A percentile compares a stretch with the other conserved stretches of the same genome.
phyloP scores from a whole-genome alignment of 2,329 filamentous ascomycete genomes.

The Phyllosticta paracitricarpa region DNA sequence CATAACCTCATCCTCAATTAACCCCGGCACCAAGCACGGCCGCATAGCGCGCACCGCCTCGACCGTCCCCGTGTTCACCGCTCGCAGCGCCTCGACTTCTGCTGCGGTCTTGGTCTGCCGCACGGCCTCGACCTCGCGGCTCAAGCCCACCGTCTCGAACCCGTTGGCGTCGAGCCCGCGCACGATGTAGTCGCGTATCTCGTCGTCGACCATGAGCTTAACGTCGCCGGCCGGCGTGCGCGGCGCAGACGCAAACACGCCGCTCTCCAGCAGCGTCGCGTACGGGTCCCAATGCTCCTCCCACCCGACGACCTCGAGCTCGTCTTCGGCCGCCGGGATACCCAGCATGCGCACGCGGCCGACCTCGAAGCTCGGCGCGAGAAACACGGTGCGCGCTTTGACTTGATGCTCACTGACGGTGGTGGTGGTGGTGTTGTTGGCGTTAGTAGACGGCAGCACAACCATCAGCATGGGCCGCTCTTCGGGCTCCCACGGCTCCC shows the following conservation, averaged over 20 bases:
- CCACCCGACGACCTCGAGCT: constrained; percentile 48
- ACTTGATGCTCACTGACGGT: constrained; percentile 15
- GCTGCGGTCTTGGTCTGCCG: constrained; percentile 47
- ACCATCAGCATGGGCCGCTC: constrained; percentile 55
- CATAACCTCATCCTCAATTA: constrained; percentile 50
- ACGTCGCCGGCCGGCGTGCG: constrained; percentile 16
- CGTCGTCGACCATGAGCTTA: constrained; percentile 54
- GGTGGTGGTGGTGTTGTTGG: constrained; percentile 24
- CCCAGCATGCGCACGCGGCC: constrained; percentile 48
- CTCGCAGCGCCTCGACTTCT: constrained; percentile 48
- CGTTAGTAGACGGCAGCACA: constrained; percentile 36
- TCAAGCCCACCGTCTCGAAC: constrained; percentile 47
- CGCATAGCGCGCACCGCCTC: constrained; percentile 50
- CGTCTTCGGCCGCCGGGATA: constrained; percentile 42
- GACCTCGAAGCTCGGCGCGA: constrained; percentile 52
- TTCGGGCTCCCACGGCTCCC: constrained; percentile 57
- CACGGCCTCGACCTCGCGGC: constrained; percentile 46
- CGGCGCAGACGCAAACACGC: constrained; percentile 24
- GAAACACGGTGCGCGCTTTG: constrained; percentile 46
- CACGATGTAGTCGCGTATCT: constrained; percentile 54
- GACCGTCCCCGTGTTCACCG: constrained; percentile 55
- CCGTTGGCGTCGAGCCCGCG: constrained; percentile 45
- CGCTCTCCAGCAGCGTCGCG: constrained; percentile 39
- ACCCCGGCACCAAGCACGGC: constrained; percentile 41
- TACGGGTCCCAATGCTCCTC: constrained; percentile 59